Conservation (phyloP, 1,284 basidiomycete species). For the Boletus holoroseus region DNA sequence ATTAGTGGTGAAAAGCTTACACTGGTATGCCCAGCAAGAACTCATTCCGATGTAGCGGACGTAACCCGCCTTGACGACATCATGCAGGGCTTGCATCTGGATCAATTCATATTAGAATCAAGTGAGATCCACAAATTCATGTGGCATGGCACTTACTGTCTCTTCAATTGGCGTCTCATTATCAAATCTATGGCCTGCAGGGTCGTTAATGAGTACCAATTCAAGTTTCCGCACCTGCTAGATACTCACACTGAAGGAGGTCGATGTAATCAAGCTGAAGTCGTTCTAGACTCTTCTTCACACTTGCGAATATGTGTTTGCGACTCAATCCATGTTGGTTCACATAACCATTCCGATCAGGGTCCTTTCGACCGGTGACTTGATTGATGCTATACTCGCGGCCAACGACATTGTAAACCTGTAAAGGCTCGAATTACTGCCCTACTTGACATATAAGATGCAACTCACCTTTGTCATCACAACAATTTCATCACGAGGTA, state of each 20-base stretch:
- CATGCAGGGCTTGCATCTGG: constrained; percentile 54
- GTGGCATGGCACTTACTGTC: constrained; percentile 23
- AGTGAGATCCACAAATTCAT: background rate
- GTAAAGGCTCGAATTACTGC: background rate
- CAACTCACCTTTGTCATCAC: constrained; percentile 65
- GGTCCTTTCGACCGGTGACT: constrained; percentile 17
- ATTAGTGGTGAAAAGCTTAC: constrained; percentile 19
- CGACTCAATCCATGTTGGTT: constrained; percentile 53
- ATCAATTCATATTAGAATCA: background rate
- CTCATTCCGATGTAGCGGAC: constrained; percentile 58
- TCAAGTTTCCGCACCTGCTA: no score
- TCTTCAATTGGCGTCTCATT: constrained; percentile 32
- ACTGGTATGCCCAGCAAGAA: constrained; percentile 39
- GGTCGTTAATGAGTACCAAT: background rate
- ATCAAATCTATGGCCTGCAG: constrained; percentile 30
- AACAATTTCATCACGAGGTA: constrained; percentile 73
- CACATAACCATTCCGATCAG: constrained; percentile 49
- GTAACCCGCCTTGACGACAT: constrained; percentile 50
- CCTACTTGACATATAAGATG: background rate
- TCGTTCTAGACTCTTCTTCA: constrained; percentile 59
- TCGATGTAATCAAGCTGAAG: constrained; percentile 70
- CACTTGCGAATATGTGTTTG: constrained; percentile 70
- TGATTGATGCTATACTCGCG: constrained; percentile 26
- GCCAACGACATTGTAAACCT: constrained; percentile 38
- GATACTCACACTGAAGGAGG: constrained; percentile 49